A percentile compares a stretch with the other conserved stretches of the same genome.
Conservation (phyloP, 225 moss, liverwort and hornwort species). For the Pleurozium schreberi region DNA sequence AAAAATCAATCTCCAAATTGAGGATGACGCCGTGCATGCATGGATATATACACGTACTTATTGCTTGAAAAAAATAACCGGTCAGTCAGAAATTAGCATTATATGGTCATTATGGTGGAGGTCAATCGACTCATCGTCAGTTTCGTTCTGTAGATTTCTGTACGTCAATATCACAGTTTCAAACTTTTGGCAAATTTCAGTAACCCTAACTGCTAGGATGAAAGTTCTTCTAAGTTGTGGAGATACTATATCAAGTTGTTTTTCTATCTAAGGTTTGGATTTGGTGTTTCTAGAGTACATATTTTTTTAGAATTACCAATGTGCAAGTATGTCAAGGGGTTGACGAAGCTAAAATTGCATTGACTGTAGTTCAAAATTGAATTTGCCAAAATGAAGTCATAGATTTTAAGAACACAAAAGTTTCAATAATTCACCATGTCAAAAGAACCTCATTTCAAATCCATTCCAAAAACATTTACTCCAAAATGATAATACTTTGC, state of each 20-base stretch:
- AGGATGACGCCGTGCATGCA: background rate
- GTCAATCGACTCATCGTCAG: background rate
- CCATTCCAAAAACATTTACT: background rate
- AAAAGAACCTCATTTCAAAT: background rate
- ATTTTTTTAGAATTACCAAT: too few relatives aligned
- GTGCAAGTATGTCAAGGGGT: too few relatives aligned
- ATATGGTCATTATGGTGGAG: background rate
- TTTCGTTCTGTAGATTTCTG: background rate
- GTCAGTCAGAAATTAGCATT: background rate
- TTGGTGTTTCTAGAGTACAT: too few relatives aligned
- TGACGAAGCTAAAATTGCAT: too few relatives aligned
- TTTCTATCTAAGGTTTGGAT: too few relatives aligned
- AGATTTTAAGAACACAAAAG: too few relatives aligned
- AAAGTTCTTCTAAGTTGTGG: background rate
- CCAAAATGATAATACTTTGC: too few relatives aligned
- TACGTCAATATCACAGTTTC: background rate
- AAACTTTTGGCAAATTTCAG: background rate
- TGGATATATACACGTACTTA: background rate
- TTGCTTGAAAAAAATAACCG: background rate
- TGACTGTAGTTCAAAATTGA: too few relatives aligned
- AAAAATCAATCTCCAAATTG: background rate
- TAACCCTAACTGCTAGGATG: too few relatives aligned
- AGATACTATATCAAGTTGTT: too few relatives aligned
- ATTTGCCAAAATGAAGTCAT: too few relatives aligned
- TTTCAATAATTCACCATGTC: too few relatives aligned